Base-by-base conservation (phyloP, 306 rosid genomes). In the cucumber (Cucumis sativus) region DNA sequence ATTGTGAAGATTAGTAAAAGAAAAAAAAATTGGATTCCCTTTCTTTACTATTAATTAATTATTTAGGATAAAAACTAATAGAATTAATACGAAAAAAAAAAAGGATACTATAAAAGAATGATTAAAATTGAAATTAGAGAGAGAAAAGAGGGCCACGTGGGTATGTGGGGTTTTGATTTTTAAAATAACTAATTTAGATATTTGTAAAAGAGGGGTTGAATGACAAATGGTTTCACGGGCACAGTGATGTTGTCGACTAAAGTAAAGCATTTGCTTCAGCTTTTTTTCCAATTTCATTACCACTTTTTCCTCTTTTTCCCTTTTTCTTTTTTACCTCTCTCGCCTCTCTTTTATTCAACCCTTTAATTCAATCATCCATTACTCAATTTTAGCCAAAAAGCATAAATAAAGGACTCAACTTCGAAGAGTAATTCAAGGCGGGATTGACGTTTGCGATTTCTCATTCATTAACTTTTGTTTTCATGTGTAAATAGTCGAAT, bases 181-280 rank as follows among this genome's bases (percentile, higher is more conserved):
- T 28, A 28, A 12, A 51, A 7, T 2, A 45, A 61, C 21, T 45
- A 47, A 2, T 23, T 17, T 39, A 30, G 17, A 49, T 73, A 41
- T 56, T 58, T 51, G 45, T 17, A 65, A n/a, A 20, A 69, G 21
- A 70, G 16, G 7, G 0, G 21, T 70, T 70, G 7, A 43, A 47
- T 47, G 54, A 47, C 54, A 52, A 70, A 13, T 8, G 4, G n/a
- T 74, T 39, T 75, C 78, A 75, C 57, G 79, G 45, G 60, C 30
- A 23, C 21, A 77, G 79, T 75, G 33, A 77, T 43, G 80, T 35
- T 77, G 80, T 77, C 74, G 25, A 49, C 47, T 62, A 77, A 77
- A 63, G 80, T 30, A 47, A 49, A 64, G 74, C 21, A 62, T 45
- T 63, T 20, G 80, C 60, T 63, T 63, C 80, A 28, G 71, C 80